Conservation (phyloP, 371 early-diverging fungal species). For the Homolaphlyctis polyrhiza region DNA sequence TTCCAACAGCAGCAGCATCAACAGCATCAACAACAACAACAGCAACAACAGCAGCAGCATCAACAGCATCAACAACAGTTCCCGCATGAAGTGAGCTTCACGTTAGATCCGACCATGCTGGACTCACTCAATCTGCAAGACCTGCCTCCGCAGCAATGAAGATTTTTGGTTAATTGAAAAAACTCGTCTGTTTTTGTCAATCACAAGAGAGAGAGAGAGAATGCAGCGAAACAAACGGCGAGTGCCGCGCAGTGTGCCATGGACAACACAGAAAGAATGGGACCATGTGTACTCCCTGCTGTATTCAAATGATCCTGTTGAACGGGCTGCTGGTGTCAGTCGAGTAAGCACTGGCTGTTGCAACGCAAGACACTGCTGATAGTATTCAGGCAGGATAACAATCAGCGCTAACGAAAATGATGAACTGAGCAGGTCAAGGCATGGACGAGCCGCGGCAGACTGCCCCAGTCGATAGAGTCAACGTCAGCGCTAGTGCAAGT, state of each 20-base stretch:
- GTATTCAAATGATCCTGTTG: conserved; percentile 10
- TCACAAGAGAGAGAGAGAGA: too few species aligned
- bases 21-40: not conserved
- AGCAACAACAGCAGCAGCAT: not conserved
- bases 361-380: not conserved
- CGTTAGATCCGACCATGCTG: too few species aligned
- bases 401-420: too few species aligned
- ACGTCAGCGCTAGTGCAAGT: conserved; percentile 52
- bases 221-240: too few species aligned
- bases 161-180: too few species aligned
- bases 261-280: conserved; percentile 50
- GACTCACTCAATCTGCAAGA: too few species aligned
- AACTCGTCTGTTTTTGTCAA: too few species aligned
- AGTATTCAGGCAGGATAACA: too few species aligned
- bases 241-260: conserved; percentile 45
- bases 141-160: too few species aligned
- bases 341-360: conserved; percentile 9
- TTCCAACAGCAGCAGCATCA: not conserved
- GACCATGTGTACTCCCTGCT: conserved; percentile 32
- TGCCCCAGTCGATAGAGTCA: conserved; percentile 50
- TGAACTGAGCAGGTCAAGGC: conserved; percentile 52
- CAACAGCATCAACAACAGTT: not conserved
- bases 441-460: conserved; percentile 51
- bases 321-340: conserved; percentile 13
- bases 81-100: too few species aligned